phyloP scores from a whole-genome alignment of 1,284 basidiomycete species.

The Cerrena zonata region DNA sequence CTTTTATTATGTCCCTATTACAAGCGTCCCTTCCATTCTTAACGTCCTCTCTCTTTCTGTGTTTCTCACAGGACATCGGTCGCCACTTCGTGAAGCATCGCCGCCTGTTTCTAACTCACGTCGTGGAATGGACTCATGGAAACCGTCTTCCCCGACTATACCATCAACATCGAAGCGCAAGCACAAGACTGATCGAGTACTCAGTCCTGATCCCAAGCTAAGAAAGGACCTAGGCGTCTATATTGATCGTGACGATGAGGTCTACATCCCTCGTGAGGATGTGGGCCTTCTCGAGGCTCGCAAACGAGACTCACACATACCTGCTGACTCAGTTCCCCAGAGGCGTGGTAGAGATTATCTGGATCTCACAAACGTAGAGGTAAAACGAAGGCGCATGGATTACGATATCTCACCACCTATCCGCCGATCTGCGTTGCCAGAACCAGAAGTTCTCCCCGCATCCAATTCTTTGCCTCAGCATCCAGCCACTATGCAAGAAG shows the following conservation, averaged over 20 bases:
- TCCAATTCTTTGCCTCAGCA: conserved; percentile 16
- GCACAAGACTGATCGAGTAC: conserved; percentile 14
- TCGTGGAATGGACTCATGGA: conserved; percentile 10
- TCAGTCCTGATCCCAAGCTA: conserved; percentile 13
- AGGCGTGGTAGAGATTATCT: conserved; percentile 25
- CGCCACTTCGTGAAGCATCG: conserved; percentile 30
- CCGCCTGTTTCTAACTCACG: conserved; percentile 14
- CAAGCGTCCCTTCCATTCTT: conserved; percentile 32
- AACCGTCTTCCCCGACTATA: conserved; percentile 3
- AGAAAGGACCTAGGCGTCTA: conserved; percentile 3
- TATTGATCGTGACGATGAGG: conserved; percentile 8
- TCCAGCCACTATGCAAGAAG: conserved; percentile 19
- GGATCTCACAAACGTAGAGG: conserved; percentile 16
- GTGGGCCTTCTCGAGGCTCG: too few relatives aligned
- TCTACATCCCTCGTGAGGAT: conserved; percentile 10
- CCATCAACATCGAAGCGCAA: conserved; percentile 14
- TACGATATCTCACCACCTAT: conserved; percentile 7
- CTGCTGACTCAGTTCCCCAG: conserved; percentile 22
- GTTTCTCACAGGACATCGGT: conserved; percentile 52
- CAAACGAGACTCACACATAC: conserved; percentile 2
- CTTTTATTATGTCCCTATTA: conserved; percentile 30
- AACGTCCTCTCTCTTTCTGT: conserved; percentile 31
- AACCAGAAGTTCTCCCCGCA: conserved; percentile 9
- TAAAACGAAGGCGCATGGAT: conserved; percentile 31
- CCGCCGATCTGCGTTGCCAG: not conserved